phyloP scores from a whole-genome alignment of 495 filamentous ascomycete genomes.

The Xylaria palmicola region DNA sequence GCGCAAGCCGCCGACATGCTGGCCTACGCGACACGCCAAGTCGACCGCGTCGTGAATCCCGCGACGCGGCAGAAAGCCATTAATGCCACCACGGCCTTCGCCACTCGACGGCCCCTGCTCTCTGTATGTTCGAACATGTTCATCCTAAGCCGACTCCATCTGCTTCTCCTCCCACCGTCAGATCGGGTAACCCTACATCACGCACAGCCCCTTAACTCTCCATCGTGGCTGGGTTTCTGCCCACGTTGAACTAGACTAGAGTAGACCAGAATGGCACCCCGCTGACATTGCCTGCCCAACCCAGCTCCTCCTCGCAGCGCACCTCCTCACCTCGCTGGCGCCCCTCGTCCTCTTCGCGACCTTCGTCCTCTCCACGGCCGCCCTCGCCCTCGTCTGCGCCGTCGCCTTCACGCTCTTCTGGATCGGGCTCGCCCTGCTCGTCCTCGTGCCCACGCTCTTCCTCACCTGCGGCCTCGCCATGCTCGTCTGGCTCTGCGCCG shows the following conservation, averaged over 20 bases:
- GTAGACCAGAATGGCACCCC: no score
- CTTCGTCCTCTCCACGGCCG: slow-evolving; percentile 54
- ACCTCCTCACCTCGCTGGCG: slow-evolving; percentile 55
- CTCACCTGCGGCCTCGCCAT: slow-evolving; percentile 54
- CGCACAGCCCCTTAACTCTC: no score
- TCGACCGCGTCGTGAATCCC: slow-evolving; percentile 37
- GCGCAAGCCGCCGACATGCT: slow-evolving; percentile 25
- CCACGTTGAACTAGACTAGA: no score
- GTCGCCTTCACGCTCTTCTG: slow-evolving; percentile 62
- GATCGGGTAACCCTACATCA: neutral
- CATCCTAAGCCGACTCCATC: neutral
- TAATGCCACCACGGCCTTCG: slow-evolving; percentile 20
- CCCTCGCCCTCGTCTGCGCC: slow-evolving; percentile 54
- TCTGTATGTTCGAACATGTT: slow-evolving; percentile 38
- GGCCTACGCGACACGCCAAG: slow-evolving; percentile 31
- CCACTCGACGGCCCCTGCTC: slow-evolving; percentile 32
- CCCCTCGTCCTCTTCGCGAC: slow-evolving; percentile 61
- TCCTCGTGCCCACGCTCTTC: slow-evolving; percentile 64
- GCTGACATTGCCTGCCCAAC: neutral
- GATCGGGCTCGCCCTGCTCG: slow-evolving; percentile 58
- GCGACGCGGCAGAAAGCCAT: slow-evolving; percentile 31
- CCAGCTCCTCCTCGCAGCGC: slow-evolving; percentile 54
- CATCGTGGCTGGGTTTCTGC: no score
- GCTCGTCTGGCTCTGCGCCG: slow-evolving; percentile 63
- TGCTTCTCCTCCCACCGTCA: neutral